phyloP scores from a whole-genome alignment of 192 early-diverging fungal species.

The Coemansia sp. region DNA sequence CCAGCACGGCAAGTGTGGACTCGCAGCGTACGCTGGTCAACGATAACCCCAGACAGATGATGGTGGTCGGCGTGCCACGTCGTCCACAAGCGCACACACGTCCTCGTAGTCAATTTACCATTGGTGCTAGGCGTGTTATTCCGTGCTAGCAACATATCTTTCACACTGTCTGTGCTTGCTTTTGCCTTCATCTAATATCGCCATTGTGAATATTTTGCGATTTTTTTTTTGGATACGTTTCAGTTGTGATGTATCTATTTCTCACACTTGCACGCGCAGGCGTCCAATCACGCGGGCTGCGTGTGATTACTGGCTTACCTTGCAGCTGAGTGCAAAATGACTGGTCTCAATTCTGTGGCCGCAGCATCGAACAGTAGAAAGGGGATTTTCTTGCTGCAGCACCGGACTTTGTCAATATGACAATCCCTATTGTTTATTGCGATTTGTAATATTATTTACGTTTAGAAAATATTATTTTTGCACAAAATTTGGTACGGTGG shows the following conservation, averaged over 20 bases:
- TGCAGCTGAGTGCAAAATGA: background rate
- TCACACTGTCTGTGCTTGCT: background rate
- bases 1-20: conserved; percentile 13
- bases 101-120: conserved; percentile 48
- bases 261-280: background rate
- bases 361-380: background rate
- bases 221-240: background rate
- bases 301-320: background rate
- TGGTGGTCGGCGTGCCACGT: conserved; percentile 5
- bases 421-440: background rate
- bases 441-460: too few relatives aligned
- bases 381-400: background rate
- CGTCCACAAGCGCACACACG: background rate
- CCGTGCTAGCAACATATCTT: conserved; percentile 10
- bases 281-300: background rate
- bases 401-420: background rate
- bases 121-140: conserved; percentile 34
- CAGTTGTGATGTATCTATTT: background rate
- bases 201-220: background rate
- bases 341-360: background rate
- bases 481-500: too few relatives aligned
- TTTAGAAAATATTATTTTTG: too few relatives aligned
- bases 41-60: background rate
- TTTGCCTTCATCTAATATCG: background rate
- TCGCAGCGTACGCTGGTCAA: conserved; percentile 43